Evolutionary conservation across 495 filamentous ascomycete genomes (phyloP), one percentile per base, ranked within the genome.

Genomic region (Penicillium pancosmium): DNA sequence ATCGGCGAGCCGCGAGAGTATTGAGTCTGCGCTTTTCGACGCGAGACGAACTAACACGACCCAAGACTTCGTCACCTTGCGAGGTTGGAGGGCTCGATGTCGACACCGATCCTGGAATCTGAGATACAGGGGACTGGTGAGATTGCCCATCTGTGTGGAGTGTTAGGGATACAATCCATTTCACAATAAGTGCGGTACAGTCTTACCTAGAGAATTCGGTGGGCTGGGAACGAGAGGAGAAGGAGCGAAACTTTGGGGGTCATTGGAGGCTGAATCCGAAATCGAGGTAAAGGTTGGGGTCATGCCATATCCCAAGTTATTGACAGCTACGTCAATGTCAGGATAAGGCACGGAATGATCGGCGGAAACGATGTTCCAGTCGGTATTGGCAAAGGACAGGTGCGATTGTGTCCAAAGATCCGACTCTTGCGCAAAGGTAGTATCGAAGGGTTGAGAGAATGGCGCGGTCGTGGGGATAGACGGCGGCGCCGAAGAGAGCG

Each of bases 1-100:
- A 92, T 55, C 87, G 83, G 54, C 88, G 84, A 53, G 88, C 86
- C 5, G 86, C 85, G 46, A 90, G 73, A 51, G 88, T 88, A 68
- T 92, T 90, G 38, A 85, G 80, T 50, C 81, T 79, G 18, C 87
- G 86, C 67, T 88, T 89, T 52, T 72, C 64, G 18, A 77, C 67
- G 21, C 70, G 68, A 38, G 69, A 71, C 3, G 69, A 58, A 27
- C 66, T 63, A 18, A 68, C 63, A 33, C 60, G 63, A n/a, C 47
- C 27, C 23, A 66, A 25, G 35, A 35, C 36, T 18, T 62, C 60
- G 15, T 70, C 67, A 34, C 62, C 52, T 34, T 66, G 65, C 11
- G 65, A 70, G 6, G 55, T 64, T 21, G 64, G 23, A 61, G 68
- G 65, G 34, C 65, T 70, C 3, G 67, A 54, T 10, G 60, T 58